phyloP scores from a whole-genome alignment of 2,329 filamentous ascomycete genomes.

The Allantophomopsis cytisporea region DNA sequence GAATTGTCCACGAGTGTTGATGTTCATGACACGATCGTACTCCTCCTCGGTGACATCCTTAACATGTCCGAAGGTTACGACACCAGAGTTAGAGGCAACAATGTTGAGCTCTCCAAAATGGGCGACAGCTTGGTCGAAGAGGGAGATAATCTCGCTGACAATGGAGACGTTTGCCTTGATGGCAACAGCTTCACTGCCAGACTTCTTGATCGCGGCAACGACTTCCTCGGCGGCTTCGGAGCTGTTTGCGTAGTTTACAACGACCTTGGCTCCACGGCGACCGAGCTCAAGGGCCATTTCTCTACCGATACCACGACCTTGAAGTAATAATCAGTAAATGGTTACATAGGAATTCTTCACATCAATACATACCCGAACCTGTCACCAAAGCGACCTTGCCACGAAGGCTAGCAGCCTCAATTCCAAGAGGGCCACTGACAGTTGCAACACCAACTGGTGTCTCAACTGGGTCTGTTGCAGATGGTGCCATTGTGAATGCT shows the following conservation, averaged over 20 bases:
- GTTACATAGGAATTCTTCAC: not conserved
- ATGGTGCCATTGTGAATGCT: not conserved
- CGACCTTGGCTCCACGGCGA: conserved; percentile 49
- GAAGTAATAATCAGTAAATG: not conserved
- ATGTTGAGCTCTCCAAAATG: conserved; percentile 57
- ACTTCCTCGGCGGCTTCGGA: conserved; percentile 49
- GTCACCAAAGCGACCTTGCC: conserved; percentile 20
- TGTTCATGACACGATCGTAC: conserved; percentile 56
- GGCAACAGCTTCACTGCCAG: conserved; percentile 46
- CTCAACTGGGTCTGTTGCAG: not conserved
- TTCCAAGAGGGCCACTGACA: conserved; percentile 9
- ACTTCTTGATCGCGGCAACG: conserved; percentile 50
- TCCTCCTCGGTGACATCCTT: conserved; percentile 58
- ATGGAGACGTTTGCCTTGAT: conserved; percentile 57
- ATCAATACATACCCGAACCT: conserved; percentile 12
- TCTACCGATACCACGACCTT: conserved; percentile 50
- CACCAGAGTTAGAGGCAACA: conserved; percentile 57
- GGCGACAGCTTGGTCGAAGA: conserved; percentile 49
- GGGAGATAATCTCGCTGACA: conserved; percentile 43
- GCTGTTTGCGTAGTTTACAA: conserved; percentile 57
- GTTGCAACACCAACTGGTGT: conserved; percentile 3
- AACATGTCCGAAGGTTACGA: conserved; percentile 54
- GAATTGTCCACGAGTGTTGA: conserved; percentile 59
- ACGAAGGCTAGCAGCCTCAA: conserved; percentile 10
- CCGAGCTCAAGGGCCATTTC: conserved; percentile 55